Conservation (phyloP, 2,329 filamentous ascomycete genomes). For the Trichoderma atrobrunneum region DNA sequence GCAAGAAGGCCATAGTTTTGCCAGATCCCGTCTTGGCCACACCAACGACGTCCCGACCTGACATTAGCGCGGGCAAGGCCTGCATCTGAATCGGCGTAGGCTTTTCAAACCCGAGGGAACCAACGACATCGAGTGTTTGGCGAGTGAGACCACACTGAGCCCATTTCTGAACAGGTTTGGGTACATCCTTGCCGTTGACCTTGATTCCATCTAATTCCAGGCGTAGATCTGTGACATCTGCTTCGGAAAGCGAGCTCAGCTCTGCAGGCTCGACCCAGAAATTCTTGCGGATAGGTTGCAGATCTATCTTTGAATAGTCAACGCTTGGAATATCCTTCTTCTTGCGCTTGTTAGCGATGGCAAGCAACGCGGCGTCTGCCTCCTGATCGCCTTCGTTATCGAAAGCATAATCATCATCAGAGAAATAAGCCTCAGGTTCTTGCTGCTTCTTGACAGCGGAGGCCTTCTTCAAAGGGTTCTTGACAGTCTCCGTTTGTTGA, state of each 20-base stretch:
- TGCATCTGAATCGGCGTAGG: slow-evolving; percentile 95
- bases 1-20: slow-evolving; percentile 91
- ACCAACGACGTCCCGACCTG: slow-evolving; percentile 89
- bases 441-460: slow-evolving; percentile 51
- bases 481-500: slow-evolving; percentile 52
- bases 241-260: slow-evolving; percentile 76
- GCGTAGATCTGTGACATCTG: slow-evolving; percentile 76
- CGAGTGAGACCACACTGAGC: slow-evolving; percentile 89
- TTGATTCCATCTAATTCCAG: slow-evolving; percentile 94
- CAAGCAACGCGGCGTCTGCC: slow-evolving; percentile 47
- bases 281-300: slow-evolving; percentile 84
- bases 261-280: slow-evolving; percentile 93
- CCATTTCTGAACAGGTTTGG: slow-evolving; percentile 94
- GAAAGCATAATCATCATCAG: slow-evolving; percentile 71
- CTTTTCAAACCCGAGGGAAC: slow-evolving; percentile 76
- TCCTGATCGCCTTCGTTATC: slow-evolving; percentile 48
- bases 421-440: slow-evolving; percentile 82
- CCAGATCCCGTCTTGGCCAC: slow-evolving; percentile 97
- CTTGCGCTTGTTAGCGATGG: slow-evolving; percentile 66
- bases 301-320: slow-evolving; percentile 81
- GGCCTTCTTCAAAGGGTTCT: slow-evolving; percentile 27
- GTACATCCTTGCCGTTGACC: slow-evolving; percentile 81
- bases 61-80: slow-evolving; percentile 92
- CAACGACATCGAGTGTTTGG: slow-evolving; percentile 82
- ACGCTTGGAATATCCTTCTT: slow-evolving; percentile 92